phyloP scores from a whole-genome alignment of 306 rosid genomes.

The Vigna hirtella region DNA sequence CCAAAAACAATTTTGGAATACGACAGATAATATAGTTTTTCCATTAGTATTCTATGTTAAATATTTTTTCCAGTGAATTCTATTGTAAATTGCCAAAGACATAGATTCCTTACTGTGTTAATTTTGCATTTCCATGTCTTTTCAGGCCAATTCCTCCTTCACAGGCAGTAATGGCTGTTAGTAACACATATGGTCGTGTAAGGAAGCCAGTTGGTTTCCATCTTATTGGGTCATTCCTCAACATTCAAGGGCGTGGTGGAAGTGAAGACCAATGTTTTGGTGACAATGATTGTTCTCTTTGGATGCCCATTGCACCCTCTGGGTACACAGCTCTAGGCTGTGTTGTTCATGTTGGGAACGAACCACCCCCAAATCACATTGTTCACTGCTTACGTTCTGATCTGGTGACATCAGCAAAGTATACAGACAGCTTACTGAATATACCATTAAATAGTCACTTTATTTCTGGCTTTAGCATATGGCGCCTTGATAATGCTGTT shows the following conservation, averaged over 20 bases:
- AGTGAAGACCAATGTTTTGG: slow-evolving; percentile 51
- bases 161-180: slow-evolving; percentile 94
- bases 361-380: slow-evolving; percentile 77
- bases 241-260: slow-evolving; percentile 64
- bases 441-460: slow-evolving; percentile 60
- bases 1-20: slow-evolving; percentile 1
- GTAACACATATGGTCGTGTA: slow-evolving; percentile 90
- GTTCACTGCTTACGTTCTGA: slow-evolving; percentile 92
- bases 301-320: slow-evolving; percentile 94
- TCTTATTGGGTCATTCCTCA: slow-evolving; percentile 74
- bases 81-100: slow-evolving; percentile 15
- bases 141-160: slow-evolving; percentile 95
- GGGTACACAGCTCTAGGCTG: slow-evolving; percentile 90
- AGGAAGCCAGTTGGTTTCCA: slow-evolving; percentile 82
- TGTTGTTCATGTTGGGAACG: slow-evolving; percentile 80
- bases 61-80: neutral
- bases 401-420: slow-evolving; percentile 77
- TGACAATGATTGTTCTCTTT: slow-evolving; percentile 78
- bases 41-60: slow-evolving; percentile 29
- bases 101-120: slow-evolving; percentile 21
- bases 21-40: slow-evolving; percentile 22
- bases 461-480: slow-evolving; percentile 80
- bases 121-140: slow-evolving; percentile 39
- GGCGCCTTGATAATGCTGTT: slow-evolving; percentile 90
- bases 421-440: slow-evolving; percentile 72